Percentiles rank a stretch among this genome's conserved stretches.
These are phyloP conservation scores for Blastobotrys apis DNA, from an alignment of 1,139 yeast genomes.

Conservation along the genomic window DNA sequence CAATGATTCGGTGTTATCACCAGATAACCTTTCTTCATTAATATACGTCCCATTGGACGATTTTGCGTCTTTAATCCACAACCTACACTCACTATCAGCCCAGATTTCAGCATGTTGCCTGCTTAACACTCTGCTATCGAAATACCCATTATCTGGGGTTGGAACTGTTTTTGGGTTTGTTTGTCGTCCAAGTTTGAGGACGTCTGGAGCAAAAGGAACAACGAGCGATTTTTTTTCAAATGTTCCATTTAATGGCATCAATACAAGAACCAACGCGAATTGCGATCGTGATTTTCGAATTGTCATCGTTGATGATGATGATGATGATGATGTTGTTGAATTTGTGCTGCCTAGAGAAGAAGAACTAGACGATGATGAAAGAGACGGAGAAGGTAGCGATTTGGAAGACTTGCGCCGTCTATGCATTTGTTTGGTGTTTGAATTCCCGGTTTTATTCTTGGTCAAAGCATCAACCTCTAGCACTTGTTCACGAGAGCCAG, in stretches of 20 bases:
- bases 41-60: slow-evolving; percentile 94
- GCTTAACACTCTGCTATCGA: slow-evolving; percentile 88
- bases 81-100: slow-evolving; percentile 61
- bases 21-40: slow-evolving; percentile 65
- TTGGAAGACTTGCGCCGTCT: slow-evolving; percentile 4
- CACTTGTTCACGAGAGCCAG: too few relatives aligned
- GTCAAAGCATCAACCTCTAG: too few relatives aligned
- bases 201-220: slow-evolving; percentile 79
- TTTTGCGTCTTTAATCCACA: slow-evolving; percentile 79
- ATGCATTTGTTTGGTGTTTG: too few relatives aligned
- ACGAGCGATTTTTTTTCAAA: slow-evolving; percentile 74
- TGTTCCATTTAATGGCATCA: slow-evolving; percentile 74
- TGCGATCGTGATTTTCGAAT: slow-evolving; percentile 33
- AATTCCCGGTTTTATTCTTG: too few relatives aligned
- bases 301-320: not conserved
- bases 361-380: not conserved
- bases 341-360: not conserved
- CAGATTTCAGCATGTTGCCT: slow-evolving; percentile 91
- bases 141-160: slow-evolving; percentile 80
- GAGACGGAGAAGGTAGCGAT: not conserved
- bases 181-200: slow-evolving; percentile 83
- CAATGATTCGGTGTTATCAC: slow-evolving; percentile 49
- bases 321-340: not conserved
- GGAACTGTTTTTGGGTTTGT: slow-evolving; percentile 71
- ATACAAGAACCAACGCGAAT: slow-evolving; percentile 51